These are phyloP conservation scores for Juglanconis oblonga DNA, from an alignment of 2,329 filamentous ascomycete species.

Conservation along the genomic window DNA sequence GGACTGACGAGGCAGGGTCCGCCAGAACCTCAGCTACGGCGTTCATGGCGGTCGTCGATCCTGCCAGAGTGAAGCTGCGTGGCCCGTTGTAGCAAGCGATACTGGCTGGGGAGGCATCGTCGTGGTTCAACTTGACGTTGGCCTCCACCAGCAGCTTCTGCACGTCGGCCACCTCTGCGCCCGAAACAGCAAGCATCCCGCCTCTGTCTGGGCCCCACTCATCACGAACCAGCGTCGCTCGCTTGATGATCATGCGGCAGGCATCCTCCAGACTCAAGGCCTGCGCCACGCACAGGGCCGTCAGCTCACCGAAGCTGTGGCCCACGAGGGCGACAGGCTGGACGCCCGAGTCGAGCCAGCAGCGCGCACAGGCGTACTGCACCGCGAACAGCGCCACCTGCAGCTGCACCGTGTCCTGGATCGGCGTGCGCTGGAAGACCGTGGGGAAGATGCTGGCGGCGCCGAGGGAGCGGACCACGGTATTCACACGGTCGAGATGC, in stretches of 20 bases:
- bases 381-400: conserved; percentile 39
- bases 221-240: conserved; percentile 30
- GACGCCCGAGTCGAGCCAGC: conserved; percentile 36
- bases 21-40: background rate
- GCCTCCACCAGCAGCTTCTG: background rate
- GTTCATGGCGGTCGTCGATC: conserved; percentile 31
- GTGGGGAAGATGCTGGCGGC: conserved; percentile 27
- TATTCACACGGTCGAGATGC: conserved; percentile 25
- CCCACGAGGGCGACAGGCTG: conserved; percentile 29
- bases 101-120: background rate
- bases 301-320: conserved; percentile 41
- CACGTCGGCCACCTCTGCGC: background rate
- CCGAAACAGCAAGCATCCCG: conserved; percentile 34
- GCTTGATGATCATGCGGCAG: conserved; percentile 26
- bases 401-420: conserved; percentile 28
- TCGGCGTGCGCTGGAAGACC: conserved; percentile 27
- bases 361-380: conserved; percentile 34
- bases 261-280: conserved; percentile 28
- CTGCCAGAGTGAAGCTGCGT: conserved; percentile 39
- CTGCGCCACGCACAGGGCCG: conserved; percentile 35
- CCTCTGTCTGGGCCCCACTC: conserved; percentile 35
- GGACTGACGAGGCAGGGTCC: conserved; percentile 4
- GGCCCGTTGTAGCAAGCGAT: conserved; percentile 50
- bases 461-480: conserved; percentile 17
- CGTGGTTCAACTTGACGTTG: background rate